phyloP scores from a whole-genome alignment of 352 stramenopile species.

The Phytophthora multivora region DNA sequence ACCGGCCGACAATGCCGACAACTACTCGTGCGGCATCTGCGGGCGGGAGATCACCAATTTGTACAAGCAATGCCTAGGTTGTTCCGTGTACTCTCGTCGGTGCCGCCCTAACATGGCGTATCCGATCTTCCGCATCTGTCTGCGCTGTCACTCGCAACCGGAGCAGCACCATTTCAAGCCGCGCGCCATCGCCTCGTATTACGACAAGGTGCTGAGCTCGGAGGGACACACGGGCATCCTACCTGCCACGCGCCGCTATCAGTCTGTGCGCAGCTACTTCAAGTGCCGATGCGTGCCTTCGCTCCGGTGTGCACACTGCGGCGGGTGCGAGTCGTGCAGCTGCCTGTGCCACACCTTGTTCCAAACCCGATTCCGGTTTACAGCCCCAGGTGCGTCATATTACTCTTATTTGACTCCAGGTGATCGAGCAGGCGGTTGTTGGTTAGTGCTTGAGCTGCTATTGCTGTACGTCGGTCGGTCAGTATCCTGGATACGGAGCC shows the following conservation, averaged over 20 bases:
- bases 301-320: conserved; percentile 69
- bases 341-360: conserved; percentile 89
- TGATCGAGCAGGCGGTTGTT: not conserved
- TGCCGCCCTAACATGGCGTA: conserved; percentile 71
- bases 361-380: conserved; percentile 83
- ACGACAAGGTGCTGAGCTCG: conserved; percentile 70
- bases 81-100: conserved; percentile 63
- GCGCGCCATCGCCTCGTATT: conserved; percentile 57
- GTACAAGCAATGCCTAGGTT: conserved; percentile 87
- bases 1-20: conserved; percentile 37
- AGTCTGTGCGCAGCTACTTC: conserved; percentile 71
- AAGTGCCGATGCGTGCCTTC: conserved; percentile 71
- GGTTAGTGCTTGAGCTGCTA: not conserved
- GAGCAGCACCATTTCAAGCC: conserved; percentile 82
- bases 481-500: not conserved
- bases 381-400: conserved; percentile 59
- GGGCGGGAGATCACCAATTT: conserved; percentile 80
- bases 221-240: conserved; percentile 78
- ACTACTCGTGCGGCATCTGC: conserved; percentile 73
- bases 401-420: not conserved
- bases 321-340: conserved; percentile 80
- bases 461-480: not conserved
- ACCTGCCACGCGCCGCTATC: conserved; percentile 63
- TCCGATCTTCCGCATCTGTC: conserved; percentile 66
- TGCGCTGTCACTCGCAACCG: conserved; percentile 73